Base-by-base conservation (phyloP, 768 basidiomycete species). In the Boletus vermiculosoides region DNA sequence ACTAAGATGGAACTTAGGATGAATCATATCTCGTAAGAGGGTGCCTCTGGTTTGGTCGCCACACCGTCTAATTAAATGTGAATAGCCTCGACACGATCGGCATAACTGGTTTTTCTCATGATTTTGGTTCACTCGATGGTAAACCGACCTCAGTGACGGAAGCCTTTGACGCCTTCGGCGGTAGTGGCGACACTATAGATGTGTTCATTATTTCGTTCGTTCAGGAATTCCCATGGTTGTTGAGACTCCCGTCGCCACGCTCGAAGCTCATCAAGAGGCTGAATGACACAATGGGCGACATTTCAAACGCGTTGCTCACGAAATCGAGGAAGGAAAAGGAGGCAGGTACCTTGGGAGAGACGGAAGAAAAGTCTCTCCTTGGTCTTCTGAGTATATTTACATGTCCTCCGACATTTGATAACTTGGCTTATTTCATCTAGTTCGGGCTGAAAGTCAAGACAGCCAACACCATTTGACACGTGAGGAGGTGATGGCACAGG, bases 51-150 rank as follows among this genome's bases (percentile, higher is more conserved):
- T 10, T 11, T 31, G 11, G 13, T 40, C 18, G 5, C 33, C 8
- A 3, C 10, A 5, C 0, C 12, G 11, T n/a, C 46, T 50, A 11
- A 47, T 5, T 11, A 16, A 18, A 25, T 13, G 47, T 18, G 22
- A n/a, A 5, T 45, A 77, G 77, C 3, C 67, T 80, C 6, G 79
- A 81, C 60, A 74, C 70, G 77, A 30, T 30, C 6, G 28, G 28
- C 28, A 30, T 30, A 30, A 5, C 76, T 4, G 74, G 79, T 1
- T 78, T 80, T 62, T 74, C 77, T 10, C 76, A 79, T 63, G 70
- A 79, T 58, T 80, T 80, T 56, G 72, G 72, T 9, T 64, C 76
- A 0, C 68, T 81, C 16, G 70, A 73, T 2, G 77, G 77, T 16
- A 70, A 75, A 54, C 36, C 25, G 5, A 49, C 66, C 8, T 42